Evolutionary conservation across 805 yeast genomes (phyloP), one percentile per base, ranked within the genome.

Genomic region (Lachancea sp.): DNA sequence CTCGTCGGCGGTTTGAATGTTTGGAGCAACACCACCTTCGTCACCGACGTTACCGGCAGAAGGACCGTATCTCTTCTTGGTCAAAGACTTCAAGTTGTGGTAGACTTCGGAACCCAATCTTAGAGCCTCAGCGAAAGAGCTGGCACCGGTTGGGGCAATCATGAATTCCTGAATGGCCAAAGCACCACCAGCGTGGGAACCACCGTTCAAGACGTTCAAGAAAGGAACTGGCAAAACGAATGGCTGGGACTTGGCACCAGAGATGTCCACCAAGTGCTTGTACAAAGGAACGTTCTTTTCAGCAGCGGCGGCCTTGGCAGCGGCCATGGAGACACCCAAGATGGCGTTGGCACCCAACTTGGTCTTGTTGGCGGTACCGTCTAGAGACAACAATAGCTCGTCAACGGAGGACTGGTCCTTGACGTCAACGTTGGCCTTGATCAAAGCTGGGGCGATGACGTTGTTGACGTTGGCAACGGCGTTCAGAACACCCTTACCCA

Each of bases 21-120:
- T 87, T 73, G 99, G 99, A 65, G 99, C 99, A 78, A 91, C 96
- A 82, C 99, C 99, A 85, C 99, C 99, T 81, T 91, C 99, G 74
- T 91, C 99, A 82, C 99, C 99, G 69, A 91, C 99, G 78, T 91
- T 91, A 76, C 96, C 98, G 65, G 99, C 99, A 54, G 95, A 83
- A 68, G 87, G 84, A 69, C 99, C 99, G 84, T 91, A 93, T 71
- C 75, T 78, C 82, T 87, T 83, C 82, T 87, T 86, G 72, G 98
- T 84, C 65, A 85, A 75, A 56, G 90, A 73, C 80, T 93, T 93
- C 73, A 91, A 82, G 75, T 79, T 77, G 82, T 91, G 98, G 93
- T 91, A 91, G 61, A 90, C 96, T 79, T 91, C 99, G 53, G 96
- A 71, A 71, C 98, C 98, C 57, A 87, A 85, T 79, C 96, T 87